Evolutionary conservation across 1,284 basidiomycete species (phyloP).

Genomic region (Leucocoprinus gongylophorus): DNA sequence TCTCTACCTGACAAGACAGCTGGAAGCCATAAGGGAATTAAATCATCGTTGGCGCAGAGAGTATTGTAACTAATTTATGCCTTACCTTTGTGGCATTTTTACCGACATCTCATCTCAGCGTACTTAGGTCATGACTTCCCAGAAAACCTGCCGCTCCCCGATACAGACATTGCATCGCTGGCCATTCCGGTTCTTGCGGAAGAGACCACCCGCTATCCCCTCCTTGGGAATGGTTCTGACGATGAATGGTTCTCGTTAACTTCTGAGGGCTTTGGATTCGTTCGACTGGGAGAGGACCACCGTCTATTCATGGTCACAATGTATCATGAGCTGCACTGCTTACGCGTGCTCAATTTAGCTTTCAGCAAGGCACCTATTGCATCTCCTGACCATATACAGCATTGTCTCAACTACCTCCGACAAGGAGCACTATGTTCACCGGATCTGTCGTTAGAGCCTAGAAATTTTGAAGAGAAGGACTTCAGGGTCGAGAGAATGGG

Average conservation of each 20-base stretch:
- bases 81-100: too few species aligned
- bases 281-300: background rate
- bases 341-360: background rate
- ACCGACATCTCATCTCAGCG: background rate
- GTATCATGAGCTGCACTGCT: conserved; percentile 2
- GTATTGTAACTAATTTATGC: too few species aligned
- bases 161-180: background rate
- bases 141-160: background rate
- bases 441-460: conserved; percentile 1
- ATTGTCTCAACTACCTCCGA: conserved; percentile 4
- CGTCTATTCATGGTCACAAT: background rate
- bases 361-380: conserved; percentile 1
- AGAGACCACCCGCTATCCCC: background rate
- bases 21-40: too few species aligned
- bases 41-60: too few species aligned
- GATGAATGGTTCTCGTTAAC: conserved; percentile 1
- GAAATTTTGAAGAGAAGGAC: conserved; percentile 1
- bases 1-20: too few species aligned
- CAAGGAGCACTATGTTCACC: background rate
- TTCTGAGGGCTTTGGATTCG: background rate
- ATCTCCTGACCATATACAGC: conserved; percentile 1
- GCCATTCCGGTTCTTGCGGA: background rate
- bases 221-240: background rate
- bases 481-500: background rate
- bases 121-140: conserved; percentile 1